Evolutionary conservation across 768 basidiomycete species (phyloP).

Genomic region (Tulasnella sp.): DNA sequence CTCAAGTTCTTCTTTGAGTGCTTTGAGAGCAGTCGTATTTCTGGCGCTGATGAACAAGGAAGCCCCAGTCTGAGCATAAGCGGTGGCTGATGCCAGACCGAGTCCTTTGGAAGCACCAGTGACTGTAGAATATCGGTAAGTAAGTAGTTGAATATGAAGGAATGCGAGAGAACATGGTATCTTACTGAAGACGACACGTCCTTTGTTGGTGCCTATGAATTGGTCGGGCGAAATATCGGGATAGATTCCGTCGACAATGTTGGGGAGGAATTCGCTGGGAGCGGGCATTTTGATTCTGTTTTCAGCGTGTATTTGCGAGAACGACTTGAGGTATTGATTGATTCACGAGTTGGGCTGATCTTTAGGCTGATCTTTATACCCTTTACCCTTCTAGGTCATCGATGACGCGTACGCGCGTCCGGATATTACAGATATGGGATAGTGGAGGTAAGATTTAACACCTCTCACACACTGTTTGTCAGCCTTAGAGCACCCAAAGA

Average conservation of each 20-base stretch:
- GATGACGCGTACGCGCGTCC: no score
- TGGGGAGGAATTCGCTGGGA: slow-evolving; percentile 1
- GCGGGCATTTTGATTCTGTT: slow-evolving; percentile 15
- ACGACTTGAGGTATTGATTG: no score
- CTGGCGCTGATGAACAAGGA: slow-evolving; percentile 19
- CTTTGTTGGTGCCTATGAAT: slow-evolving; percentile 9
- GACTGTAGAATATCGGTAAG: slow-evolving; percentile 8
- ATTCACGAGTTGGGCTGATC: no score
- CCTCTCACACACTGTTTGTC: no score
- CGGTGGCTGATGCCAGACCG: slow-evolving; percentile 18
- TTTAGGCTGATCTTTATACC: no score
- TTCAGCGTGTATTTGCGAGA: no score
- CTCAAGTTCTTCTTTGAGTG: slow-evolving; percentile 15
- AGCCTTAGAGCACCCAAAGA: no score
- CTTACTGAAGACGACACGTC: slow-evolving; percentile 6
- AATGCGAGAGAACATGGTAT: neutral
- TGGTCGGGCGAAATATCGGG: slow-evolving; percentile 7
- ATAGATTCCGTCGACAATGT: slow-evolving; percentile 7
- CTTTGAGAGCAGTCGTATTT: neutral
- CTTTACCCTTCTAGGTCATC: no score
- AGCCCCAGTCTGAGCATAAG: slow-evolving; percentile 15
- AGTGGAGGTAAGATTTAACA: no score
- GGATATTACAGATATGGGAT: no score
- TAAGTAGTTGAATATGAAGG: neutral
- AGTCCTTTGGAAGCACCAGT: slow-evolving; percentile 21